Base-by-base conservation (phyloP, 169 alveolate species). In the Plasmodium gonderi region DNA sequence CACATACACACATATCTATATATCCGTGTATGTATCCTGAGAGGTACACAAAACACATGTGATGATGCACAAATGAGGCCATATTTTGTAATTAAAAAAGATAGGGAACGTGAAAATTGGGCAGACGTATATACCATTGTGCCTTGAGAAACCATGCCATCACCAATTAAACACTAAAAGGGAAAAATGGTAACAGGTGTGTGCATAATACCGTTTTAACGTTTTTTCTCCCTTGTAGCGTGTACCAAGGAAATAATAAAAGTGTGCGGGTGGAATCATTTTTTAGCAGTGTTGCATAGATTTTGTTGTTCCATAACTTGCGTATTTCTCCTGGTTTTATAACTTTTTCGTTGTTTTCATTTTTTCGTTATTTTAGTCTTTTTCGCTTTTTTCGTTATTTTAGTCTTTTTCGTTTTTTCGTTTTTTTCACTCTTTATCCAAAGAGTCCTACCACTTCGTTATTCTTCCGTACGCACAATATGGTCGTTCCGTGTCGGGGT, bases 121-220 rank as follows among this genome's bases (percentile, higher is more conserved):
- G 31, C 12, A 1, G 29, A 36, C 36, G 11, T 90, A 65, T 90
- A 65, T 72, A 95, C 96, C 96, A 95, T 87, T 33, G 93, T 79
- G 20, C 96, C 96, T 75, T 95, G 96, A 33, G 96, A 95, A 44
- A 95, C 96, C 96, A 91, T 92, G 1, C 96, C 96, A 78, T 95
- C 96, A 8, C 96, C 96, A 20, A 95, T 95, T 47, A 95, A 75
- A 77, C 96, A 95, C 96, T 95, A 87, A 31, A 95, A 45, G 45
- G 47, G 67, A 42, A 4, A 42, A 64, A 51, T 7, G 36, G 31
- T 49, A 87, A 49, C 42, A 36, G 5, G 23, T 40, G 38, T 76
- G 72, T 76, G 83, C 31, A 36, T 60, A 23, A 33, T 76, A 44
- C 20, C 33, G 65, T 29, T 23, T 82, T 38, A 81, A 82, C n/a